Base-by-base conservation (phyloP, 208 protist genomes). In the Naegleria lovaniensis region DNA sequence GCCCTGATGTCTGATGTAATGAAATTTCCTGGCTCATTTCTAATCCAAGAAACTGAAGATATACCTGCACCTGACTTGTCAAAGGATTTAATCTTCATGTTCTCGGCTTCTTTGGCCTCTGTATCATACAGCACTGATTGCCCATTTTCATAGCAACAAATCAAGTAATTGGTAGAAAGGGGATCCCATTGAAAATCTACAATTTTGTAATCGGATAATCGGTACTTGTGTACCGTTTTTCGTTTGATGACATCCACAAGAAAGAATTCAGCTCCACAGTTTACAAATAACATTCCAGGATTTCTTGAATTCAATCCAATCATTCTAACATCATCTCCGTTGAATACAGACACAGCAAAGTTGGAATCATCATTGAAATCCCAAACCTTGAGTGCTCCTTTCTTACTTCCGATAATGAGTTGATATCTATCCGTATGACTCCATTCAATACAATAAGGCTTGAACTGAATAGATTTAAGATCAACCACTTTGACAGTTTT, bases 101-200 rank as follows among this genome's bases (percentile, higher is more conserved):
- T 0, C 33, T 88, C 85, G 3, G 7, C 13, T 39, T 33, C 85
- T 58, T 29, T 88, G 41, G 85, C 85, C 40, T 88, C 85, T 6
- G 41, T 38, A 58, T 88, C 85, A 39, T 39, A 88, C 0, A 88
- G 43, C 7, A 36, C 22, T 16, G 33, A 13, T 36, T 58, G 22
- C 11, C 85, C 85, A 29, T 85, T 48, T 79, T 79, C 67, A 9
- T 79, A 79, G 25, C 67, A 36, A 79, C 67, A 79, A 36, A 79
- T 36, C 6, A 88, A 5, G 55, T 88, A 88, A 36, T 58, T 51
- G 16, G 15, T 88, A 11, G 85, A 88, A 5, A 88, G 39, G 22
- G 85, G 41, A 88, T 88, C 85, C 85, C 85, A 88, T 40, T 39
- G 43, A n/a, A 29, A 88, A 88, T 88, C 85, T 51, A 88, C 43